Percentiles rank a stretch among this genome's conserved stretches.
Conservation (phyloP, 176 grass and related monocot genomes). For the sorghum (Sorghum bicolor) region DNA sequence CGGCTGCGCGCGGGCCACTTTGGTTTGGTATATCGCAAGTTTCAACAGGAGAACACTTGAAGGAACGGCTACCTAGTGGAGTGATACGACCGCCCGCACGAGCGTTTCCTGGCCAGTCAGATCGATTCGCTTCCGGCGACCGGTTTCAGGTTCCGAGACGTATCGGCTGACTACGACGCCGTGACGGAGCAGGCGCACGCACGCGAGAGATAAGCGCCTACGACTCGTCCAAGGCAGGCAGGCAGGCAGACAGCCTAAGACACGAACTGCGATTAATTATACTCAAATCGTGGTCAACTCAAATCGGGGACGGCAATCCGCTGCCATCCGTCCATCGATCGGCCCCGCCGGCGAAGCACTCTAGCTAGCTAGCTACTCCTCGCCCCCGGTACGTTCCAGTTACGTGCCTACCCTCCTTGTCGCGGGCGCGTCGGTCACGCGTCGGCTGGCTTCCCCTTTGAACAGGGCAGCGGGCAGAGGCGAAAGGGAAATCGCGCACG, state of each 20-base stretch:
- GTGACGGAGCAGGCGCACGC: neutral
- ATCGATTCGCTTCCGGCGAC: slow-evolving; percentile 33
- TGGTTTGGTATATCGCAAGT: neutral
- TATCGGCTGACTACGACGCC: slow-evolving; percentile 10
- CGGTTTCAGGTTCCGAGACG: slow-evolving; percentile 40
- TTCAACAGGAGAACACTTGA: slow-evolving; percentile 30
- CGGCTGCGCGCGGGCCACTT: neutral
- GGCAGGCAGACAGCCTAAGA: neutral
- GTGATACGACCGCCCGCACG: neutral
- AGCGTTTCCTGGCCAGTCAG: neutral
- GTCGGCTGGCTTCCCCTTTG: neutral
- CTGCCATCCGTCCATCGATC: neutral
- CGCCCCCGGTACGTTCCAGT: neutral
- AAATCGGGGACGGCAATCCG: slow-evolving; percentile 19
- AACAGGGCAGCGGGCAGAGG: slow-evolving; percentile 24
- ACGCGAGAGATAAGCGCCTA: neutral
- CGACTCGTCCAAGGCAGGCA: neutral
- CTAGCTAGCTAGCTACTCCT: neutral
- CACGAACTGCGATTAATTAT: neutral
- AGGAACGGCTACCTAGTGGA: slow-evolving; percentile 26
- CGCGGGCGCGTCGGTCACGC: neutral
- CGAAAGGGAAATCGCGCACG: slow-evolving; percentile 21
- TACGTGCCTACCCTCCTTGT: slow-evolving; percentile 14
- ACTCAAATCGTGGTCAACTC: slow-evolving; percentile 37
- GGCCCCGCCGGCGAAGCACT: neutral